Evolutionary conservation across 768 basidiomycete species (phyloP), one percentile per base, ranked within the genome.

Genomic region (Boletus reticuloceps): DNA sequence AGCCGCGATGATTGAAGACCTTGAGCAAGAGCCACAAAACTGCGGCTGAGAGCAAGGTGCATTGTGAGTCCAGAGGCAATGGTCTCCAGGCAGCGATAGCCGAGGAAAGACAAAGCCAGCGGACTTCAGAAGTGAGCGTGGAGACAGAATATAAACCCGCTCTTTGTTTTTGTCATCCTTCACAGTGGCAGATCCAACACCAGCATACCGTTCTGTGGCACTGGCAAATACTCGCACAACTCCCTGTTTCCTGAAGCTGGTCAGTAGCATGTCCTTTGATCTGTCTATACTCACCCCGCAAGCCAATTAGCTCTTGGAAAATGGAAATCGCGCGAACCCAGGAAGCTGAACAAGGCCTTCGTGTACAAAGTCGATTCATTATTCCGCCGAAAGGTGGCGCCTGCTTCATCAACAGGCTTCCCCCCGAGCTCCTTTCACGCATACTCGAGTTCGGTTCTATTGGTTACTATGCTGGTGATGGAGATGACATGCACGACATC

Each of bases 291-390:
- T 39, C 10, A 49, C 3, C 8, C 25, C 19, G n/a, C 20, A 20
- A 5, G 11, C 19, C 25, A 11, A 20, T 10, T 14, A 54, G 60
- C 10, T 14, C 13, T 38, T 20, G 46, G 16, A 37, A 10, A 25
- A 48, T 38, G 36, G 22, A 13, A 27, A 27, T 25, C 37, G 16
- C 13, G 8, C 34, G 12, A 29, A 34, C 11, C 22, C 31, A 34
- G 6, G 13, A 22, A 34, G 19, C 7, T 14, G 31, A 47, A 20
- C 32, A 20, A 16, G 36, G 27, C 36, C 2, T 37, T 37, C 36
- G 16, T 37, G 16, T 37, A 37, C 59, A 65, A 74, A 13, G 58
- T 78, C 14, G 83, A 83, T 8, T 73, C 29, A 9, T 29, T 74
- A 50, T 39, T n/a, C n/a, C 38, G 5, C 5, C 38, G n/a, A 39